Percentiles rank a stretch among this genome's conserved stretches.
Conservation (phyloP, 2,329 filamentous ascomycete genomes). For the Apiospora arundinis region DNA sequence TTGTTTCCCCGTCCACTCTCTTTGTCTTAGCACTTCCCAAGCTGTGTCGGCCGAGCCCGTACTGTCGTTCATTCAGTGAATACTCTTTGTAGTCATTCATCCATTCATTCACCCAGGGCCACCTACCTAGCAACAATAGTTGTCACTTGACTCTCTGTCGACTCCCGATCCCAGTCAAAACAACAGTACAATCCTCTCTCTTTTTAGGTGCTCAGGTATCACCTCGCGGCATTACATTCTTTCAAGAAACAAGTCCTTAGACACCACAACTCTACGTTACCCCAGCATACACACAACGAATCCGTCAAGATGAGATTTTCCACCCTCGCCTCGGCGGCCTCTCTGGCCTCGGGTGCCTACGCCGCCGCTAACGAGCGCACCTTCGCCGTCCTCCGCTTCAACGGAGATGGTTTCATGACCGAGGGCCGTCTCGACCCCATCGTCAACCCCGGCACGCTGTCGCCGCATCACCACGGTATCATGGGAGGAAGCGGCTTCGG, state of each 20-base stretch:
- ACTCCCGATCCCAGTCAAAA: not conserved
- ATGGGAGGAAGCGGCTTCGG: slow-evolving; percentile 74
- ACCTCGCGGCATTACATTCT: slow-evolving; percentile 7
- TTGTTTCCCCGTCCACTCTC: slow-evolving; percentile 10
- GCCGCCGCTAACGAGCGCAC: slow-evolving; percentile 55
- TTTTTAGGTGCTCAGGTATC: slow-evolving; percentile 14
- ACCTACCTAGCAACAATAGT: not conserved
- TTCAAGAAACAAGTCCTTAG: not conserved
- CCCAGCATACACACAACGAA: not conserved
- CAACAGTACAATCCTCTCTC: not conserved
- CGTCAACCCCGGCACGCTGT: slow-evolving; percentile 63
- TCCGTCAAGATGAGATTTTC: not conserved
- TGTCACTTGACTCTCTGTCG: not conserved
- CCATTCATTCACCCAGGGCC: not conserved
- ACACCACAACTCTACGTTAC: not conserved
- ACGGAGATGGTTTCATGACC: slow-evolving; percentile 66
- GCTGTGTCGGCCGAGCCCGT: not conserved
- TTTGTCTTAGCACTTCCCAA: not conserved
- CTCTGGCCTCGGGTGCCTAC: slow-evolving; percentile 46
- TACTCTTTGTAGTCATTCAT: slow-evolving; percentile 10
- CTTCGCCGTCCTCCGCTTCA: slow-evolving; percentile 75
- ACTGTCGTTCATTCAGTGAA: slow-evolving; percentile 8
- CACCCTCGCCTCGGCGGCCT: not conserved
- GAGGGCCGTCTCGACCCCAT: slow-evolving; percentile 72
- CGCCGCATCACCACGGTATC: slow-evolving; percentile 72